These are phyloP conservation scores for Umbilicaria muhlenbergii DNA, from an alignment of 495 filamentous ascomycete genomes.

Conservation along the genomic window DNA sequence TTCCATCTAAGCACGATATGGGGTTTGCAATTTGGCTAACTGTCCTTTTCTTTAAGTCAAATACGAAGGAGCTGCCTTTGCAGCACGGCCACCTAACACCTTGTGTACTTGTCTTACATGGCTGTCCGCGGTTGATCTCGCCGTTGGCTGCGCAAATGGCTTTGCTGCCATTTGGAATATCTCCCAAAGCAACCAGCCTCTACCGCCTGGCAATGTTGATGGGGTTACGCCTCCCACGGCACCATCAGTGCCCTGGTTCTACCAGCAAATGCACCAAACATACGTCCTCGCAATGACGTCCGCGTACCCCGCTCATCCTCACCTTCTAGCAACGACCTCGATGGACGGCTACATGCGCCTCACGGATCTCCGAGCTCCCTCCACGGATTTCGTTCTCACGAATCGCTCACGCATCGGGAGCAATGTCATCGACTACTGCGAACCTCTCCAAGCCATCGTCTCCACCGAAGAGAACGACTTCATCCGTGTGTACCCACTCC, in stretches of 20 bases:
- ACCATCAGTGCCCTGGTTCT: slow-evolving; percentile 34
- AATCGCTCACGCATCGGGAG: slow-evolving; percentile 35
- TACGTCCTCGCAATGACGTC: slow-evolving; percentile 42
- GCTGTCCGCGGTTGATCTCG: slow-evolving; percentile 43
- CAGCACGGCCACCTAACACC: slow-evolving; percentile 27
- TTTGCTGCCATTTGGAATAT: slow-evolving; percentile 43
- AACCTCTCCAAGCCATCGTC: slow-evolving; percentile 36
- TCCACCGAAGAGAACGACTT: slow-evolving; percentile 42
- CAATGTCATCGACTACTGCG: slow-evolving; percentile 36
- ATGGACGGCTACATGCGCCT: slow-evolving; percentile 45
- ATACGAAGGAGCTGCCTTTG: slow-evolving; percentile 36
- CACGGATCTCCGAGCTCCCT: slow-evolving; percentile 35
- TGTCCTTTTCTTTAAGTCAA: slow-evolving; percentile 19
- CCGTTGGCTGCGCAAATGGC: slow-evolving; percentile 48
- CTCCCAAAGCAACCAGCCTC: slow-evolving; percentile 4
- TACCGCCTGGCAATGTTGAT: neutral
- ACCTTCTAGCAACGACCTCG: slow-evolving; percentile 35
- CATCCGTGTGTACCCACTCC: slow-evolving; percentile 33
- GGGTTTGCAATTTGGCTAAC: no score
- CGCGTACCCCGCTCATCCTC: slow-evolving; percentile 43
- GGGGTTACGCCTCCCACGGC: neutral
- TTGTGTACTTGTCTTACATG: slow-evolving; percentile 46
- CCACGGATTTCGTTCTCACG: slow-evolving; percentile 31
- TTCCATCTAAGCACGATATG: neutral
- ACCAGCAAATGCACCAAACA: slow-evolving; percentile 38